phyloP scores from a whole-genome alignment of 169 alveolate species.

The Plasmodium coatneyi region DNA sequence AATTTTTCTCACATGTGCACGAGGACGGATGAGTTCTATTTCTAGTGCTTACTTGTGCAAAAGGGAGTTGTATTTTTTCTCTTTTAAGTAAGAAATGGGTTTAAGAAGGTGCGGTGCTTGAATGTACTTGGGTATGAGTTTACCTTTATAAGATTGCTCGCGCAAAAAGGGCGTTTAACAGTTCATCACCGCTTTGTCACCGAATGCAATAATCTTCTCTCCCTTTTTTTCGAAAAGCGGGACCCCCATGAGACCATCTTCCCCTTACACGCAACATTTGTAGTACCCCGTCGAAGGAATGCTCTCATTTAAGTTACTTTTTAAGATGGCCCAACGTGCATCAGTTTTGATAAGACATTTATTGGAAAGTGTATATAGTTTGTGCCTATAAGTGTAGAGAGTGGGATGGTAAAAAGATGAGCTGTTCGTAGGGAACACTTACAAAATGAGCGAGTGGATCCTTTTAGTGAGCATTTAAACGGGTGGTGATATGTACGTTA shows the following conservation, averaged over 20 bases:
- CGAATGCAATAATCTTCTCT: not conserved
- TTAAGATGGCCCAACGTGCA: not conserved
- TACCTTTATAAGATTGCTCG: not conserved
- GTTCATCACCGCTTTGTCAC: not conserved
- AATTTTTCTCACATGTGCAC: not conserved
- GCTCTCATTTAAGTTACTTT: not conserved
- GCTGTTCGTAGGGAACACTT: no score
- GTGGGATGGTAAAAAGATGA: not conserved
- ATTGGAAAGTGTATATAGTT: not conserved
- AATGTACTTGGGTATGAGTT: not conserved
- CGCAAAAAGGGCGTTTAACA: not conserved
- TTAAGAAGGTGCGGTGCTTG: not conserved
- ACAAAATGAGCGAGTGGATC: not conserved
- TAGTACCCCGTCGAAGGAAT: not conserved
- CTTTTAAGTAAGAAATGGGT: not conserved
- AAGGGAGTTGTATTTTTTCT: not conserved
- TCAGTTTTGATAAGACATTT: not conserved
- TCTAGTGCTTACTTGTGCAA: not conserved
- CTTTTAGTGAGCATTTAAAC: not conserved
- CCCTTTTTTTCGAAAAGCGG: not conserved
- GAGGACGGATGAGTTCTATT: not conserved
- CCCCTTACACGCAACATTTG: not conserved
- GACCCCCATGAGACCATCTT: not conserved
- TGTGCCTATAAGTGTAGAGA: not conserved
- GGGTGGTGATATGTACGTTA: not conserved